Evolutionary conservation across 306 rosid species (phyloP), one percentile per base, ranked within the genome.

Genomic region (Pueraria montana): DNA sequence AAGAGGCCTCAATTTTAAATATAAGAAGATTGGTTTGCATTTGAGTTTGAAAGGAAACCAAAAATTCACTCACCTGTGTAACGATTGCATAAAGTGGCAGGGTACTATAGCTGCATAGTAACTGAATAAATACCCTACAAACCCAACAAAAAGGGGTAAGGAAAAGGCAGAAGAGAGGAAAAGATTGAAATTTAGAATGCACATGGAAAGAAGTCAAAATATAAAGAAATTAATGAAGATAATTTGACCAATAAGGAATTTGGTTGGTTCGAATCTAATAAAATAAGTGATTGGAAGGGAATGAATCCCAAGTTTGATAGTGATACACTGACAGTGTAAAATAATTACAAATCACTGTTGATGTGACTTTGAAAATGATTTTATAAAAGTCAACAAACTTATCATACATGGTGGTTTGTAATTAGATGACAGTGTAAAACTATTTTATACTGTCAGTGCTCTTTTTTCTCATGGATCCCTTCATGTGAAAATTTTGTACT

Each of bases 31-130:
- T 16, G 45, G 21, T 30, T 21, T 14, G 11, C 8, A 32, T 45
- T 76, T 6, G 16, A 80, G 50, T 52, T 56, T 27, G 71, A 27
- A 24, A 40, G 59, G 20, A 10, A 59, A 76, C 75, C 38, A 8
- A 53, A 79, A 27, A 27, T 27, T 27, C 1, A 85, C 83, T 65
- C 72, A 94, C 98, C 96, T 94, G 98, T 72, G 97, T 85, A 77
- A 94, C 91, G 24, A 94, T 83, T 81, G 97, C 97, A 73, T 92
- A 94, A 11, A 94, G 89, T 42, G 98, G 98, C 4, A 94, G 89
- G 24, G 97, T 92, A 85, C 98, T 92, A 82, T 92, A 94, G 75
- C 98, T 94, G 34, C 97, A 92, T 64, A 92, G 84, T 24, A 88
- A 81, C 76, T 94, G 98, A 77, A 94, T 84, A 86, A 94, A 75